A percentile compares a stretch with the other conserved stretches of the same genome.
These are phyloP conservation scores for Debaryomyces maramus DNA, from an alignment of 805 yeast genomes.

Conservation along the genomic window DNA sequence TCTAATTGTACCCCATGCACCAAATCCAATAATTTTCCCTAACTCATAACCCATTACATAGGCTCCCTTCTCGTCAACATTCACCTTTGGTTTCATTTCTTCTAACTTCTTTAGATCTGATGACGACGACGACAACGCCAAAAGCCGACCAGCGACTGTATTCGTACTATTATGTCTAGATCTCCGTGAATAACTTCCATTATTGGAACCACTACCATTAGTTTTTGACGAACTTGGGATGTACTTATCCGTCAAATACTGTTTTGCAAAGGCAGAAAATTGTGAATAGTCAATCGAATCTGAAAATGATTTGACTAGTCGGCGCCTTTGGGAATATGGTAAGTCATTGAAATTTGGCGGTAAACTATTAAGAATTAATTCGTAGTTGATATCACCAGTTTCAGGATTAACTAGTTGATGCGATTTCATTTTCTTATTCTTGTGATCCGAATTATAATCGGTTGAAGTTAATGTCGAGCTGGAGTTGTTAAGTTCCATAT, in stretches of 20 bases:
- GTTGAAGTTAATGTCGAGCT: constrained; percentile 10
- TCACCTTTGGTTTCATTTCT: constrained; percentile 24
- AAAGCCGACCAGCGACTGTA: constrained; percentile 41
- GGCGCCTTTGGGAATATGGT: constrained; percentile 63
- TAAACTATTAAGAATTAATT: constrained; percentile 39
- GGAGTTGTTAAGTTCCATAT: constrained; percentile 5
- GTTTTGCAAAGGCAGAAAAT: constrained; percentile 41
- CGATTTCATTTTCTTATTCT: constrained; percentile 26
- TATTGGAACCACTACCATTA: constrained; percentile 18
- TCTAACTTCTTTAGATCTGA: constrained; percentile 30
- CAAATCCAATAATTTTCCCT: constrained; percentile 79
- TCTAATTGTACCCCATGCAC: constrained; percentile 87
- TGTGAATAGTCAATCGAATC: constrained; percentile 45
- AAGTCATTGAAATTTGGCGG: constrained; percentile 55
- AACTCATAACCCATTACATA: constrained; percentile 58
- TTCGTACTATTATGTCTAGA: constrained; percentile 32
- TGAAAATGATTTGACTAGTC: constrained; percentile 37
- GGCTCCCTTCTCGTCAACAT: constrained; percentile 68
- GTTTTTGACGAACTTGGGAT: constrained; percentile 23
- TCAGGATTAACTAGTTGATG: constrained; percentile 16
- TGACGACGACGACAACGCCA: constrained; percentile 38
- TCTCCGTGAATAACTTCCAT: constrained; percentile 31
- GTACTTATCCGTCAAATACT: constrained; percentile 25
- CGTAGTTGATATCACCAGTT: constrained; percentile 38
- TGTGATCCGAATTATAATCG: constrained; percentile 14